Evolutionary conservation across 176 grass and related monocot species (phyloP).

Genomic region (Oryza australiensis): DNA sequence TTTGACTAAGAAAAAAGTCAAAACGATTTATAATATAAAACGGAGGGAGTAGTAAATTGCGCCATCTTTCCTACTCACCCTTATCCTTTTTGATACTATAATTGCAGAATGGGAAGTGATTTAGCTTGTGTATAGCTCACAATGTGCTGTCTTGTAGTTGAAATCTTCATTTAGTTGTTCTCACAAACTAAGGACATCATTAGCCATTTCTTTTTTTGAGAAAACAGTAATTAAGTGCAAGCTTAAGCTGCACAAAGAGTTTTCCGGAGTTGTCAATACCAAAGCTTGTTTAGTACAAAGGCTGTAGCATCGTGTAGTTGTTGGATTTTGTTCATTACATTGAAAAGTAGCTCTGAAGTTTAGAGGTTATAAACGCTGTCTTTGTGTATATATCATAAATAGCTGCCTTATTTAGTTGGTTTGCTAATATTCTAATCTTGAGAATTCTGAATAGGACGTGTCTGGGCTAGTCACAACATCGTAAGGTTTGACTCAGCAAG

Average conservation of each 20-base stretch:
- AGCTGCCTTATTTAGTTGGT: neutral
- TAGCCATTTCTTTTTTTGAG: neutral
- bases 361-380: neutral
- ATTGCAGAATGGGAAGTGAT: neutral
- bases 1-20: no score
- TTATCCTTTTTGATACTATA: neutral
- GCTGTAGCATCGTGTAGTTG: neutral
- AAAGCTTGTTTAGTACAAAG: neutral
- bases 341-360: neutral
- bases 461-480: conserved; percentile 98
- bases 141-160: neutral
- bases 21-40: no score
- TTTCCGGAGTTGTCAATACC: neutral
- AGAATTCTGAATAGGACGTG: conserved; percentile 50
- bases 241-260: neutral
- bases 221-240: neutral
- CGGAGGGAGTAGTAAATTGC: neutral
- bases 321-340: neutral
- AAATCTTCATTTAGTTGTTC: neutral
- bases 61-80: neutral
- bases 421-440: neutral
- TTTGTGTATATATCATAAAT: neutral
- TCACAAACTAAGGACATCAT: neutral
- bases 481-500: conserved; percentile 73
- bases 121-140: neutral